A percentile compares a stretch with the other conserved stretches of the same genome.
These are phyloP conservation scores for Linnemannia exigua DNA, from an alignment of 192 early-diverging fungal genomes.

Conservation along the genomic window DNA sequence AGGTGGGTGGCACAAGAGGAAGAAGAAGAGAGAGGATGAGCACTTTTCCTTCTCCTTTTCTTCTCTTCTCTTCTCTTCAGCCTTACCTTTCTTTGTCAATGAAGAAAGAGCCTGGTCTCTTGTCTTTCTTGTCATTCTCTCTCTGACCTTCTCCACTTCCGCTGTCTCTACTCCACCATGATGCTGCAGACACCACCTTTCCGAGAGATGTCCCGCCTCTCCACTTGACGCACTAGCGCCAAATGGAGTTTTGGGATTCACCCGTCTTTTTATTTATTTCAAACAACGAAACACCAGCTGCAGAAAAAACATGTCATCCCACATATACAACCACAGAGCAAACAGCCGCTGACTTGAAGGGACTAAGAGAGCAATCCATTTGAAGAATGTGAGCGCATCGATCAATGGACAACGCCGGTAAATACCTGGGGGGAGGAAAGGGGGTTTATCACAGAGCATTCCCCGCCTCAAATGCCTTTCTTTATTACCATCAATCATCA, in stretches of 20 bases:
- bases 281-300: not conserved
- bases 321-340: not conserved
- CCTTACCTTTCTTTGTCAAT: not conserved
- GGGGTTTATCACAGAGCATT: too few species aligned
- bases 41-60: not conserved
- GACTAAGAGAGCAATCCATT: too few species aligned
- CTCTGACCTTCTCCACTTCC: not conserved
- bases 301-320: not conserved
- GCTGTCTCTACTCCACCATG: not conserved
- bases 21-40: not conserved
- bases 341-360: not conserved
- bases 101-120: not conserved
- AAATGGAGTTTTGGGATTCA: conserved; percentile 5
- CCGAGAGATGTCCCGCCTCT: not conserved
- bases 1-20: not conserved
- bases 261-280: not conserved
- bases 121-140: not conserved
- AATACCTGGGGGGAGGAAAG: too few species aligned
- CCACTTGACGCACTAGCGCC: not conserved
- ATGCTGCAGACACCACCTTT: not conserved
- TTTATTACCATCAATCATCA: too few species aligned
- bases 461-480: too few species aligned
- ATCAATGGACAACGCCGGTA: too few species aligned
- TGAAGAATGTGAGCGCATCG: too few species aligned
- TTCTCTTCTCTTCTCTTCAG: not conserved